Evolutionary conservation across 371 early-diverging fungal species (phyloP).

Genomic region (Rozella allomycis): DNA sequence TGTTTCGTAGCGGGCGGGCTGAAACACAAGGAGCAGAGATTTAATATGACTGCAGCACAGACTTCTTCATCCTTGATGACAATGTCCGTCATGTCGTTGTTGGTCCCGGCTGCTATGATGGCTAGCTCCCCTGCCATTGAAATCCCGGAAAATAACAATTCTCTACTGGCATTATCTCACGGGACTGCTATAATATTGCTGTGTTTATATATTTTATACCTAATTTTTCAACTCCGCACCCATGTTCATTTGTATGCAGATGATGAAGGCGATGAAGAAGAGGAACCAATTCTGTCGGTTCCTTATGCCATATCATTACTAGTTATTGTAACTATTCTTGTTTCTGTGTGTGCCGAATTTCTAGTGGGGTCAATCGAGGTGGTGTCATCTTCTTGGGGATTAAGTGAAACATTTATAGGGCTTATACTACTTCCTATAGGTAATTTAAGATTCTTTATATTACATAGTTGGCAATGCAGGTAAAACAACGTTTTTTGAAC

Average conservation of each 20-base stretch:
- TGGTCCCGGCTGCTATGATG: slow-evolving; percentile 58
- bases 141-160: slow-evolving; percentile 12
- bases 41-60: slow-evolving; percentile 56
- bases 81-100: slow-evolving; percentile 42
- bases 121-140: slow-evolving; percentile 2
- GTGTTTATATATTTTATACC: slow-evolving; percentile 41
- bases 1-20: slow-evolving; percentile 57
- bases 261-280: slow-evolving; percentile 3
- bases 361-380: slow-evolving; percentile 58
- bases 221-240: slow-evolving; percentile 53
- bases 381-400: slow-evolving; percentile 8
- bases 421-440: slow-evolving; percentile 63
- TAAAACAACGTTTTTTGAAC: neutral
- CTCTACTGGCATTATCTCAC: slow-evolving; percentile 34
- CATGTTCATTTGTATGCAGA: slow-evolving; percentile 31
- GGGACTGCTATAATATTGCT: slow-evolving; percentile 48
- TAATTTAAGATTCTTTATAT: too few species aligned
- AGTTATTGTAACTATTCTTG: slow-evolving; percentile 25
- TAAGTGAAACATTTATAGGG: slow-evolving; percentile 58
- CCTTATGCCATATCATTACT: slow-evolving; percentile 6
- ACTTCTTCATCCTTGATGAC: slow-evolving; percentile 49
- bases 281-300: slow-evolving; percentile 8
- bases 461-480: slow-evolving; percentile 39
- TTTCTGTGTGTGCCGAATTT: slow-evolving; percentile 55
- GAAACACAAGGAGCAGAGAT: slow-evolving; percentile 37